Base-by-base conservation (phyloP, 306 rosid genomes). In the Prunus padus region DNA sequence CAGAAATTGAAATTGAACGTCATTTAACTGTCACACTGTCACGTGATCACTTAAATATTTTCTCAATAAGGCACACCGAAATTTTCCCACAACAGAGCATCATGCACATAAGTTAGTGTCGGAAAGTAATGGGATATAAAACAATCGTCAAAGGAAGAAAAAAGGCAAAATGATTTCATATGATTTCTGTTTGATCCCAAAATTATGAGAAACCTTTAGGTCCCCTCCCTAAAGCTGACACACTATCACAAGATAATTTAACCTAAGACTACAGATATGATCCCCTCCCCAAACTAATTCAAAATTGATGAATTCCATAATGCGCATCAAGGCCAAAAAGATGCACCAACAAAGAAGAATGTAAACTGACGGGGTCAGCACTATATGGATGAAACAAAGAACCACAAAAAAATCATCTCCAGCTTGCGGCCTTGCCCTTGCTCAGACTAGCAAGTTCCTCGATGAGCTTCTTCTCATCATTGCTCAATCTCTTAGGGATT, bases 391-490 rank as follows among this genome's bases (percentile, higher is more conserved):
- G 55, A 26, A 60, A 61, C 76, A 68, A 45, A 68, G 16, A 19
- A 62, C 57, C 55, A 22, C 52, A 46, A n/a, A 66, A 61, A 65
- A 72, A 28, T 74, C 81, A 88, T 79, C 89, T 88, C 42, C 87
- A 68, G 76, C 86, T 83, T 62, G 88, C 84, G 71, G 90, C 74
- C 85, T 92, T 95, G 77, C 93, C 98, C 86, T 92, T 95, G 91
- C 97, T 95, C 74, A 95, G 83, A 80, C 87, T 89, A 3, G 98
- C 89, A 47, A 95, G 98, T 81, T 95, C 97, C 79, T 92, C 93
- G 0, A 95, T 76, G 42, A 95, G 92, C 87, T 95, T 92, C 78
- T 75, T 86, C 86, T 95, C 99, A 9, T 90, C 96, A 23, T 65
- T 78, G 91, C 91, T 90, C 66, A 95, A 65, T 80, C 87, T 86